Evolutionary conservation across 1,284 basidiomycete genomes (phyloP).

Genomic region (Earliella scabrosa): DNA sequence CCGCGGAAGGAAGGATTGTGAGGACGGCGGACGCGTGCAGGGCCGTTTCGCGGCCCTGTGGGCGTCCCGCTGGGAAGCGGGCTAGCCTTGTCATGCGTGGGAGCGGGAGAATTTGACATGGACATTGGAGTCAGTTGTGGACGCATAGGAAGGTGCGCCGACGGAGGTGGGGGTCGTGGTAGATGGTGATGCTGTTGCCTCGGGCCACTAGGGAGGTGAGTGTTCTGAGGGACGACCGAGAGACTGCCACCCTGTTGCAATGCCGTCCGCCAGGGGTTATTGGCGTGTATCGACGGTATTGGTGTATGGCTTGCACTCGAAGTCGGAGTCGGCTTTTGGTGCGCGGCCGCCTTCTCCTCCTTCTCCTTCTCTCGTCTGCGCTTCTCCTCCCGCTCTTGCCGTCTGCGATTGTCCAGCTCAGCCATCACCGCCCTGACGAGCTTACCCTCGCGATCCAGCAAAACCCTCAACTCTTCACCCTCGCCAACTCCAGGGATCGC

Average conservation of each 20-base stretch:
- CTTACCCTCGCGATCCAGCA: conserved; percentile 66
- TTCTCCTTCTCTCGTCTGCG: conserved; percentile 41
- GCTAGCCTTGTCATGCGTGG: conserved; percentile 15
- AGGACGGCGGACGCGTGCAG: conserved; percentile 30
- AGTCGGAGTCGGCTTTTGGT: conserved; percentile 29
- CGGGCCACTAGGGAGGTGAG: background rate
- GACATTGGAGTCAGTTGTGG: conserved; percentile 22
- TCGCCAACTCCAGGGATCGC: conserved; percentile 36
- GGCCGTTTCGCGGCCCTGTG: conserved; percentile 22
- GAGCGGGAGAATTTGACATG: conserved; percentile 9
- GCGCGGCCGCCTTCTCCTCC: conserved; percentile 29
- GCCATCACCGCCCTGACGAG: conserved; percentile 61
- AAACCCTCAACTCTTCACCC: conserved; percentile 52
- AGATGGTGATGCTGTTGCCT: conserved; percentile 12
- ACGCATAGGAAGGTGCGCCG: conserved; percentile 23
- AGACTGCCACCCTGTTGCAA: conserved; percentile 9
- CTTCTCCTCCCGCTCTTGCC: conserved; percentile 54
- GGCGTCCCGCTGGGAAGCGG: conserved; percentile 20
- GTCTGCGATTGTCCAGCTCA: conserved; percentile 60
- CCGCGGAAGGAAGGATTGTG: conserved; percentile 31
- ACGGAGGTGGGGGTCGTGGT: conserved; percentile 11
- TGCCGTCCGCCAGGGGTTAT: conserved; percentile 27
- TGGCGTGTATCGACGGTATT: conserved; percentile 13
- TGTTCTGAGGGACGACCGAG: background rate
- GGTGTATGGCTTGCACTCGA: conserved; percentile 30